A percentile compares a stretch with the other conserved stretches of the same genome.
phyloP scores from a whole-genome alignment of 208 protist genomes.

The Trichomonas gallinae region DNA sequence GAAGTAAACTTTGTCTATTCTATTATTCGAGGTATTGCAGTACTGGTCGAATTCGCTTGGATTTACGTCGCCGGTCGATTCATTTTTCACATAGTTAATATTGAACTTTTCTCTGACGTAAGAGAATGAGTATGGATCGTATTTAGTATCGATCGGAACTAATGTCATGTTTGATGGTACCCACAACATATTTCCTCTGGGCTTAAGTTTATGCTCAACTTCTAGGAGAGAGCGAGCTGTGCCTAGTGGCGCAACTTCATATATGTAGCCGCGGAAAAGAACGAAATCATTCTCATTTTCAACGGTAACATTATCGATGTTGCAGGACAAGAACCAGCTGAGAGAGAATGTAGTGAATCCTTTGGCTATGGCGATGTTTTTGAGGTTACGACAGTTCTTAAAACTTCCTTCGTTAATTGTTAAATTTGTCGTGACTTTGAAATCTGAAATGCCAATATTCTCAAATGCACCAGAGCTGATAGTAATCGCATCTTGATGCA shows the following conservation, averaged over 20 bases:
- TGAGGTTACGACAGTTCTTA: too few species aligned
- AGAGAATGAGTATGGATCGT: not conserved
- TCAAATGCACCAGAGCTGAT: too few species aligned
- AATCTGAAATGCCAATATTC: too few species aligned
- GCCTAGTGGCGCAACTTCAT: too few species aligned
- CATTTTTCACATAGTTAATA: not conserved
- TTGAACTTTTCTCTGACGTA: not conserved
- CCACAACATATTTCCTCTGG: not conserved
- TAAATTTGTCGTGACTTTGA: too few species aligned
- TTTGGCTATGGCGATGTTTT: too few species aligned
- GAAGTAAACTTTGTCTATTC: not conserved
- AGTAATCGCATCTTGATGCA: too few species aligned
- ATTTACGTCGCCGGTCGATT: not conserved
- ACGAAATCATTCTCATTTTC: not conserved
- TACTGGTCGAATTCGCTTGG: not conserved
- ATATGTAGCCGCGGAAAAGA: not conserved
- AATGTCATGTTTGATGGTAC: not conserved
- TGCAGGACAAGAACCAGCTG: not conserved
- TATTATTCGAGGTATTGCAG: not conserved
- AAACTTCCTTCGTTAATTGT: too few species aligned
- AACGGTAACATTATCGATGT: not conserved
- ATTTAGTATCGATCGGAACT: not conserved
- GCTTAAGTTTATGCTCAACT: too few species aligned
- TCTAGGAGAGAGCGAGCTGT: too few species aligned
- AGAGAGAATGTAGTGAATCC: not conserved